phyloP scores from a whole-genome alignment of 768 basidiomycete species.

The Trametes cubensis region DNA sequence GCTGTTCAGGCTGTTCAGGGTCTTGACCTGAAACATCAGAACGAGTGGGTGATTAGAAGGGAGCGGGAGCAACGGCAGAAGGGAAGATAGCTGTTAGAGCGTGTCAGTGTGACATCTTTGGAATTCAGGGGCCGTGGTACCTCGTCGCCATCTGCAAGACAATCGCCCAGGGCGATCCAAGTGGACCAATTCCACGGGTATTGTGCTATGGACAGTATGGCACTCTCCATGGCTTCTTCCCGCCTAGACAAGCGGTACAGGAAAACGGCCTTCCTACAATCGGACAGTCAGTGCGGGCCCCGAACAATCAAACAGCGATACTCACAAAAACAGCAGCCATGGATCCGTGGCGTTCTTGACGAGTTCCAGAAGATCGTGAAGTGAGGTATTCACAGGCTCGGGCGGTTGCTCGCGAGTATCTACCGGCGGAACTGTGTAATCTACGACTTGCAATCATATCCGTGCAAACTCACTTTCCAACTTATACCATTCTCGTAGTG shows the following conservation, averaged over 20 bases:
- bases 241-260: constrained; percentile 77
- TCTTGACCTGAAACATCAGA: constrained; percentile 83
- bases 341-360: constrained; percentile 69
- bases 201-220: constrained; percentile 70
- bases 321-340: constrained; percentile 83
- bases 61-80: constrained; percentile 50
- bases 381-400: constrained; percentile 60
- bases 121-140: constrained; percentile 42
- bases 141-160: constrained; percentile 85
- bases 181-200: constrained; percentile 95
- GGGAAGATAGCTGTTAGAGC: constrained; percentile 43
- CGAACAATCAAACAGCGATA: constrained; percentile 7
- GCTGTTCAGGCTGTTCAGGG: constrained; percentile 85
- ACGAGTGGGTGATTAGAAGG: constrained; percentile 57
- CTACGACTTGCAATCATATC: neutral
- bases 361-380: constrained; percentile 60
- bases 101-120: constrained; percentile 25
- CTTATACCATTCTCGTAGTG: constrained; percentile 84
- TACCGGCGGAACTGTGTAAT: constrained; percentile 33
- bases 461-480: constrained; percentile 58
- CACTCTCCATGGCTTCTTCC: constrained; percentile 83
- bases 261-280: constrained; percentile 75
- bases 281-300: constrained; percentile 7
- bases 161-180: constrained; percentile 83
- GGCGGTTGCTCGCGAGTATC: constrained; percentile 73